Evolutionary conservation across 768 basidiomycete genomes (phyloP), one percentile per base, ranked within the genome.

Genomic region (Termitomyces sp.): DNA sequence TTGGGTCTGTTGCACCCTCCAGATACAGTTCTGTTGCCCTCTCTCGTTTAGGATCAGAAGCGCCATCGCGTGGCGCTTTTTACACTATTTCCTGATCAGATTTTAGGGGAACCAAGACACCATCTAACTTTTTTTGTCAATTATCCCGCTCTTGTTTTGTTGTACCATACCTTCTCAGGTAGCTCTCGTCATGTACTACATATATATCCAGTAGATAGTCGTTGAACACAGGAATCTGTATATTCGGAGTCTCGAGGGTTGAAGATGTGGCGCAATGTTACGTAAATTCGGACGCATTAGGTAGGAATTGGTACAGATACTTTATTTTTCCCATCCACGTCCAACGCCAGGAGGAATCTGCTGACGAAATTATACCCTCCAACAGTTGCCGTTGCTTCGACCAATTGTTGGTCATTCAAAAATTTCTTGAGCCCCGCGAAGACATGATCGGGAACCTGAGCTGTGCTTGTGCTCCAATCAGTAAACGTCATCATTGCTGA

Each of bases 321-420:
- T 23, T 62, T 56, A 56, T 65, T 66, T 51, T 65, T 63, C n/a
- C 58, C 68, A 55, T 69, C 64, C 22, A 68, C 64, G 38, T 69
- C 52, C 38, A 69, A 53, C 3, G 66, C 62, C 16, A 66, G 58
- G 18, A 66, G 56, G 46, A 70, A 66, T 38, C 69, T 57, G 48
- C 67, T 68, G 36, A 70, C 68, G 27, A 69, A 63, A 12, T 65
- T 66, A 38, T 70, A 69, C n/a, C 66, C 62, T 43, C 60, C 68
- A 4, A 65, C 61, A 13, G 67, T 69, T 11, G 66, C 59, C 15
- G 64, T 58, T 3, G 65, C 66, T 56, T 69, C 68, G 5, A 69
- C 65, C 45, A 66, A 57, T 40, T 68, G 68, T 48, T 61, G 50
- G 39, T 65, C 50, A 23, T 58, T 64, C 41, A 70, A 50, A 47